These are phyloP conservation scores for Colletotrichum graminicola DNA, from an alignment of 2,329 filamentous ascomycete species.

Conservation along the genomic window DNA sequence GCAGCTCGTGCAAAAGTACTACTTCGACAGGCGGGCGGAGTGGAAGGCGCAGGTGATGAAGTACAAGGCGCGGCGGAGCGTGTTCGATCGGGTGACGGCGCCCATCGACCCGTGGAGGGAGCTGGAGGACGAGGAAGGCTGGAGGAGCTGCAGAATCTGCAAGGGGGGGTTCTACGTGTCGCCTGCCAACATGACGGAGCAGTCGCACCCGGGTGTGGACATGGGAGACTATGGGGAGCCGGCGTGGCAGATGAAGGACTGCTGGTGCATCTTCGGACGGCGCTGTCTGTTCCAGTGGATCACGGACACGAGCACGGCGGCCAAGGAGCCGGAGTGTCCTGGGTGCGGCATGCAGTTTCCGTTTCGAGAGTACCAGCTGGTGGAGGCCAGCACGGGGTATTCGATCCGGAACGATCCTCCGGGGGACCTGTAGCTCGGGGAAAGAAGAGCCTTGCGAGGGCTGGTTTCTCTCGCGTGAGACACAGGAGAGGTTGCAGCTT, in stretches of 20 bases:
- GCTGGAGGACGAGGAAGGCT: neutral
- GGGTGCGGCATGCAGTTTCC: conserved; percentile 1
- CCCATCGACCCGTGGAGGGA: neutral
- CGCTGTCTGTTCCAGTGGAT: conserved; percentile 33
- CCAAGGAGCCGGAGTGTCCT: conserved; percentile 5
- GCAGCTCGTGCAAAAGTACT: conserved; percentile 17
- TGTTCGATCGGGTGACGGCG: conserved; percentile 10
- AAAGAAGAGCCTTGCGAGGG: neutral
- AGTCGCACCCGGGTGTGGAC: neutral
- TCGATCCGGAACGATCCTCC: neutral
- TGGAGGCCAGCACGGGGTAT: conserved; percentile 15
- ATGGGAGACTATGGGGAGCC: conserved; percentile 25
- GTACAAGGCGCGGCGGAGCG: conserved; percentile 19
- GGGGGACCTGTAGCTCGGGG: neutral
- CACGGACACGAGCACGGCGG: neutral
- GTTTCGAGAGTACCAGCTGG: neutral
- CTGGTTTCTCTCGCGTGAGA: neutral
- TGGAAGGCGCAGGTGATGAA: conserved; percentile 23
- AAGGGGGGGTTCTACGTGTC: conserved; percentile 14
- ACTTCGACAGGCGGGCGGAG: conserved; percentile 12
- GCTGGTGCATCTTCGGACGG: conserved; percentile 27
- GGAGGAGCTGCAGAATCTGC: conserved; percentile 15
- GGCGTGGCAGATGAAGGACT: conserved; percentile 18
- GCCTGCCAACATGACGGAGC: neutral
- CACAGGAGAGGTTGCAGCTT: no score